Conservation (phyloP, 2,329 filamentous ascomycete genomes). For the Xylariaceae sp. region DNA sequence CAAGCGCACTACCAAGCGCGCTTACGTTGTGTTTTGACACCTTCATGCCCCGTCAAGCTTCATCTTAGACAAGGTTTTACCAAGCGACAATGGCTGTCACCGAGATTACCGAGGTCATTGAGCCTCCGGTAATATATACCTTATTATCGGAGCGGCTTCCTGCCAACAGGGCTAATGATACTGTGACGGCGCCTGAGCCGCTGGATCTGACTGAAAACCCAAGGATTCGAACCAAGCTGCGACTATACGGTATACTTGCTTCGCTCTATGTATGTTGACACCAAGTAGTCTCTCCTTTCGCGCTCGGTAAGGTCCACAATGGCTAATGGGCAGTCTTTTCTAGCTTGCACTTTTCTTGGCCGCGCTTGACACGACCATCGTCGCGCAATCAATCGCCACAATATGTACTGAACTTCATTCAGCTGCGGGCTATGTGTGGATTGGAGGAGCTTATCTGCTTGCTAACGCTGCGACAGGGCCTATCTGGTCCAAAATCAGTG, state of each 20-base stretch:
- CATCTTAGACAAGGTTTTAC: too few relatives aligned
- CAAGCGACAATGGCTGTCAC: not conserved
- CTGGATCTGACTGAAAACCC: not conserved
- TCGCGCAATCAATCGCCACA: constrained; percentile 62
- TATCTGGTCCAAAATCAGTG: constrained; percentile 62
- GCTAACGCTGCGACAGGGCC: constrained; percentile 63
- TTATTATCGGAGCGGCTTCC: not conserved
- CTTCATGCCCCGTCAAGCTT: too few relatives aligned
- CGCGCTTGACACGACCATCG: constrained; percentile 56
- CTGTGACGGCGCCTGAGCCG: not conserved
- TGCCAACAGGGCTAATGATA: not conserved
- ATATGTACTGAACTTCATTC: constrained; percentile 62
- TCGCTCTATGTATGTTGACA: not conserved
- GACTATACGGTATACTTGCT: not conserved
- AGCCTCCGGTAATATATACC: not conserved
- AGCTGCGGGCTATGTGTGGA: constrained; percentile 69
- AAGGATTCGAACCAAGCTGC: not conserved
- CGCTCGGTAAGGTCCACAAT: not conserved
- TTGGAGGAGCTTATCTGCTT: constrained; percentile 69
- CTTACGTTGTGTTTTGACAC: too few relatives aligned
- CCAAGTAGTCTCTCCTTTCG: too few relatives aligned
- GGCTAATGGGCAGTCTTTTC: not conserved
- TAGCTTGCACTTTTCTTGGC: constrained; percentile 42
- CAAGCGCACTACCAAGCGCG: too few relatives aligned
- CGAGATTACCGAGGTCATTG: not conserved